Percentiles rank a stretch among this genome's conserved stretches.
Evolutionary conservation across 176 grass and related monocot species (phyloP).

Genomic region (Musa itinerans): DNA sequence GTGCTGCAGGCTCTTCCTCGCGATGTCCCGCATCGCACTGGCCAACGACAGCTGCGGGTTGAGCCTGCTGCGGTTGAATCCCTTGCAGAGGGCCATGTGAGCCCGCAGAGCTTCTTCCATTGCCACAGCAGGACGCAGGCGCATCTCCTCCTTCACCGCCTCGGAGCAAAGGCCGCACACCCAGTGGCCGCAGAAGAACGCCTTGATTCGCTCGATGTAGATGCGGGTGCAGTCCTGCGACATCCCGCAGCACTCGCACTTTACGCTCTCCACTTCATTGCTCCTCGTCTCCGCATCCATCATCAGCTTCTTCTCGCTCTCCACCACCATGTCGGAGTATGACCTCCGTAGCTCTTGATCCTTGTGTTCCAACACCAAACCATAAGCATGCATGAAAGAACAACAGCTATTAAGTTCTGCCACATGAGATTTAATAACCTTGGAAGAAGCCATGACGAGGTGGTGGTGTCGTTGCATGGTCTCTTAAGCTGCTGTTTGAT

Average conservation of each 20-base stretch:
- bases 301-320: background rate
- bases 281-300: background rate
- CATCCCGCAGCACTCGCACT: slow-evolving; percentile 27
- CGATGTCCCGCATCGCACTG: slow-evolving; percentile 80
- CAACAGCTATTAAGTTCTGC: too few relatives aligned
- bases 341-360: background rate
- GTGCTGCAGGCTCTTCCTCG: slow-evolving; percentile 51
- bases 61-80: background rate
- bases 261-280: background rate
- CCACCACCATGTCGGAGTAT: background rate
- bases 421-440: background rate
- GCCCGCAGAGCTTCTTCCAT: slow-evolving; percentile 19
- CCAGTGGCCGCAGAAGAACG: slow-evolving; percentile 14
- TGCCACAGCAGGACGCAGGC: background rate
- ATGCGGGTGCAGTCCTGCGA: slow-evolving; percentile 17
- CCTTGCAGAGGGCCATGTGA: slow-evolving; percentile 20
- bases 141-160: slow-evolving; percentile 19
- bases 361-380: background rate
- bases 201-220: background rate
- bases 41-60: slow-evolving; percentile 35
- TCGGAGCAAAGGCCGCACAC: slow-evolving; percentile 24
- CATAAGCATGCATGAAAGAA: too few relatives aligned
- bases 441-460: background rate
- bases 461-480: background rate
- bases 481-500: background rate